phyloP scores from a whole-genome alignment of 805 yeast genomes.

The Metschnikowia lunata region DNA sequence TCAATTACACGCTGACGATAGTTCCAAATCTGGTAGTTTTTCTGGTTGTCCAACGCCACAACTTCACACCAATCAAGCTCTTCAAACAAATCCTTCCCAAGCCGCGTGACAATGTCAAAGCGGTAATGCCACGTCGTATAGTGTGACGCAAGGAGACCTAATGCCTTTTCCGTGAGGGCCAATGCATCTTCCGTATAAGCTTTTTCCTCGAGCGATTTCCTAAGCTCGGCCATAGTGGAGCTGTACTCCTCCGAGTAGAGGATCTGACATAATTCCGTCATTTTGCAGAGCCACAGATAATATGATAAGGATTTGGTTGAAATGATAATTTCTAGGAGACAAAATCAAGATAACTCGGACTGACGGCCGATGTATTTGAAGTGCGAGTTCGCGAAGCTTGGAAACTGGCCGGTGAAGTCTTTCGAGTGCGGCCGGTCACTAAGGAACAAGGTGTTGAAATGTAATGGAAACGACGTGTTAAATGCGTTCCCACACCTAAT shows the following conservation, averaged over 20 bases:
- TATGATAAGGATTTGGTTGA: too few relatives aligned
- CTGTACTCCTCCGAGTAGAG: constrained; percentile 71
- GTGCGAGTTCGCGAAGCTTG: too few relatives aligned
- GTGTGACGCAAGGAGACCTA: constrained; percentile 77
- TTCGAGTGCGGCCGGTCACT: too few relatives aligned
- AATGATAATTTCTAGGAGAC: too few relatives aligned
- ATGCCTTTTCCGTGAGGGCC: constrained; percentile 57
- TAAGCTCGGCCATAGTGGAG: constrained; percentile 53
- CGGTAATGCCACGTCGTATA: constrained; percentile 86
- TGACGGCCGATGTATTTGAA: too few relatives aligned
- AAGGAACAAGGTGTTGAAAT: too few relatives aligned
- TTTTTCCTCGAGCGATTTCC: constrained; percentile 52
- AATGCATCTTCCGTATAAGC: constrained; percentile 74
- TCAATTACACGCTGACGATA: constrained; percentile 69
- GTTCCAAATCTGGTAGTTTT: constrained; percentile 97
- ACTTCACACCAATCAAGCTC: constrained; percentile 81
- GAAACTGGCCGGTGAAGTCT: too few relatives aligned
- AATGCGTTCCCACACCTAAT: too few relatives aligned
- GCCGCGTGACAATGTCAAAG: constrained; percentile 43
- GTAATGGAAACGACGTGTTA: too few relatives aligned
- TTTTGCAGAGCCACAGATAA: background rate
- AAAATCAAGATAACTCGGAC: too few relatives aligned
- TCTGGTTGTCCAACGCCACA: constrained; percentile 70
- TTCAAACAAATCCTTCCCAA: constrained; percentile 36
- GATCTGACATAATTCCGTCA: constrained; percentile 50